Conservation (phyloP, 1,284 basidiomycete genomes). For the Naganishia liquefaciens region DNA sequence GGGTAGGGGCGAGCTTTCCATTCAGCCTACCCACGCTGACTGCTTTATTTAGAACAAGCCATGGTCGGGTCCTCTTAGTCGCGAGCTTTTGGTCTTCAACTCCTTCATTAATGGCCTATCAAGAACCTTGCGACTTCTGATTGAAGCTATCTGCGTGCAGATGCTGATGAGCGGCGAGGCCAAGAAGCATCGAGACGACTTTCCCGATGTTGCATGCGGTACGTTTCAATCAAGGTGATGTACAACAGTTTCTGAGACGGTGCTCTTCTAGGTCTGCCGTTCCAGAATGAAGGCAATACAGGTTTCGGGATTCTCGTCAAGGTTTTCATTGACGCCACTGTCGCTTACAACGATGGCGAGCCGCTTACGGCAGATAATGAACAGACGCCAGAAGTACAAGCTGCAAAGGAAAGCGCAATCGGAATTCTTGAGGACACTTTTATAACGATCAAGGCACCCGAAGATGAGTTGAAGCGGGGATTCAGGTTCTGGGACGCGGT, state of each 20-base stretch:
- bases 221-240: neutral
- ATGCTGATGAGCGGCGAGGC: slow-evolving; percentile 83
- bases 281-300: slow-evolving; percentile 95
- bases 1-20: slow-evolving; percentile 60
- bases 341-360: slow-evolving; percentile 73
- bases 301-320: slow-evolving; percentile 97
- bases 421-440: slow-evolving; percentile 93
- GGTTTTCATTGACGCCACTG: slow-evolving; percentile 86
- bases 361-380: slow-evolving; percentile 59
- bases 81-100: slow-evolving; percentile 97
- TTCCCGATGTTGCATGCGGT: slow-evolving; percentile 74
- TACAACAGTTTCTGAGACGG: neutral
- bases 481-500: slow-evolving; percentile 99
- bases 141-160: slow-evolving; percentile 89
- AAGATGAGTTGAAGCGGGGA: slow-evolving; percentile 85
- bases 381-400: slow-evolving; percentile 72
- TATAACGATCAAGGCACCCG: slow-evolving; percentile 79
- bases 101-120: slow-evolving; percentile 89
- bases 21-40: slow-evolving; percentile 27
- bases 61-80: slow-evolving; percentile 92
- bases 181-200: slow-evolving; percentile 80
- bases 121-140: slow-evolving; percentile 80
- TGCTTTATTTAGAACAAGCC: slow-evolving; percentile 56
- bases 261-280: slow-evolving; percentile 63
- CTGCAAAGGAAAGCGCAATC: slow-evolving; percentile 82